Conservation (phyloP, 169 alveolate species). For the Plasmodium sp. region DNA sequence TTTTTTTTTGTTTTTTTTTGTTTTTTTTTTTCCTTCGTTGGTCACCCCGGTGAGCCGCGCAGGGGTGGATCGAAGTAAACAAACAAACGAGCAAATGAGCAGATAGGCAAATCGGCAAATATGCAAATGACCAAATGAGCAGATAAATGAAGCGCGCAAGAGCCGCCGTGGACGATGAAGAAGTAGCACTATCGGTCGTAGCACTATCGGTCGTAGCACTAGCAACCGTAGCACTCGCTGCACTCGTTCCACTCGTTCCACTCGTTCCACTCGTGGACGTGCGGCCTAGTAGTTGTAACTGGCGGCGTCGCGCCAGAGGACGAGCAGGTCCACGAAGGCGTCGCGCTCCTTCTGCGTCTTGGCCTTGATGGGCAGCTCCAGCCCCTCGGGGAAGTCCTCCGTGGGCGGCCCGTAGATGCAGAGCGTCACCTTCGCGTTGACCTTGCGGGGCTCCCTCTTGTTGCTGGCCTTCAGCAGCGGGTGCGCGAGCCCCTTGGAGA, state of each 20-base stretch:
- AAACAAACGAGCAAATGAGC: background rate
- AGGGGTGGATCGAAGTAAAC: background rate
- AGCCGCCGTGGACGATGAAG: background rate
- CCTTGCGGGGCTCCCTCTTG: conserved; percentile 90
- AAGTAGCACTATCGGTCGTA: too few relatives aligned
- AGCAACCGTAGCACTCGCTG: too few relatives aligned
- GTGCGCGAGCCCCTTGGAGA: conserved; percentile 90
- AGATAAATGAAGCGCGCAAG: background rate
- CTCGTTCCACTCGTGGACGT: too few relatives aligned
- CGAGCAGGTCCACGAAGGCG: conserved; percentile 88
- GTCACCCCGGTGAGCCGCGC: background rate
- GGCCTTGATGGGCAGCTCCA: conserved; percentile 89
- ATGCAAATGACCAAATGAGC: background rate
- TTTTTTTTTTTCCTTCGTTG: background rate
- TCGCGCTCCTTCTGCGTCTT: conserved; percentile 92
- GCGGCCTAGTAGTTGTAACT: conserved; percentile 85
- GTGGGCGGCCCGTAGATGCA: conserved; percentile 91
- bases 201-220: too few relatives aligned
- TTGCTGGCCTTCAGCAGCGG: conserved; percentile 88
- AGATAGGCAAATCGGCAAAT: too few relatives aligned
- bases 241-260: too few relatives aligned
- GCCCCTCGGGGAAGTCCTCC: conserved; percentile 93
- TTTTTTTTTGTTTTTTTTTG: background rate
- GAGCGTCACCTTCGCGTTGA: conserved; percentile 85
- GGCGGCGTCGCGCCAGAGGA: conserved; percentile 95